Evolutionary conservation across 805 yeast species (phyloP), one percentile per base, ranked within the genome.

Genomic region (Pichia thaimueangensis): DNA sequence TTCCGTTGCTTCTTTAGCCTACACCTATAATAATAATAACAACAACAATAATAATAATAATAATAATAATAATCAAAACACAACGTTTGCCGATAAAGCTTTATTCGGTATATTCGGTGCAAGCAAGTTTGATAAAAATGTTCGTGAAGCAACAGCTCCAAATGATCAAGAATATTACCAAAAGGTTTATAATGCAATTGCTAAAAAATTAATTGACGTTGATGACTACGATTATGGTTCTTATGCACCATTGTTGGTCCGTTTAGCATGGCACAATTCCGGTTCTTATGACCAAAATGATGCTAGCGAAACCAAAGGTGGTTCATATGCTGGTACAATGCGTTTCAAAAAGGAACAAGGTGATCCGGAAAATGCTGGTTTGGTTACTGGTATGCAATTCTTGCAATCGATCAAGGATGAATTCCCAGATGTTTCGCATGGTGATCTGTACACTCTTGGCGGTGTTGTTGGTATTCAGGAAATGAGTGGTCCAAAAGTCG

Each of bases 371-470:
- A 73, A 73, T 54, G 67, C 67, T 12, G 78, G 78, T n/a, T 57
- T 74, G 46, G 73, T 68, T 45, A 56, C 64, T 24, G 86, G 82
- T 9, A 68, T 82, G 46, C 62, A 67, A 45, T 78, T 77, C 49
- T 64, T 81, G 41, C 73, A 72, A 53, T 75, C 80, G 28, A 64
- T 81, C 54, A 69, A 70, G 53, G 63, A 61, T 34, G 67, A 74
- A 55, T 76, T 67, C 63, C 85, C 86, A 10, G 74, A 76, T 66
- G 64, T 81, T 42, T 68, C 80, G 12, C 71, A 78, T 56, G 81
- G 84, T 30, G 88, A 81, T 58, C 69, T 82, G 51, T 80, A 83
- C 80, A 81, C 87, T 9, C 62, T 81, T 27, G 84, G 77, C n/a
- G 87, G 86, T 28, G 82, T 74, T 37, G 71, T 66, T 23, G 82